Percentiles rank a stretch among this genome's conserved stretches.
These are phyloP conservation scores for Diaporthe amygdali DNA, from an alignment of 2,329 filamentous ascomycete genomes.

Conservation along the genomic window DNA sequence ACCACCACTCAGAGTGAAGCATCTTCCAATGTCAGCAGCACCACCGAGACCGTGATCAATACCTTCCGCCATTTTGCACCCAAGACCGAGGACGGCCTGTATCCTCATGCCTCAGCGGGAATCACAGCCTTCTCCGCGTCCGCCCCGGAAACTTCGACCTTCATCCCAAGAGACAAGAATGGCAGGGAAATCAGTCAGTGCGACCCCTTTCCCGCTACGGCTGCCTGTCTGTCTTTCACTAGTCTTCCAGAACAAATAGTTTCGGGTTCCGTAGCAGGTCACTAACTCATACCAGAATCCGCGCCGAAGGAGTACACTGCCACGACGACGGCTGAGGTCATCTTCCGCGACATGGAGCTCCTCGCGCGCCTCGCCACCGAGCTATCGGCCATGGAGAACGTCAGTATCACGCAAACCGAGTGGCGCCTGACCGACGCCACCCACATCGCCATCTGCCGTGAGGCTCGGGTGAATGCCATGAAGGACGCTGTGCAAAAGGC, in stretches of 20 bases:
- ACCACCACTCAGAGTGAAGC: slow-evolving; percentile 9
- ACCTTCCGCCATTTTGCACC: slow-evolving; percentile 24
- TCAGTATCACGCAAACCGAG: slow-evolving; percentile 26
- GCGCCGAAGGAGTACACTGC: slow-evolving; percentile 21
- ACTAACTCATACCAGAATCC: too few species aligned
- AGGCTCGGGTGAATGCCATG: slow-evolving; percentile 29
- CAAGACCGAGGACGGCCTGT: slow-evolving; percentile 25
- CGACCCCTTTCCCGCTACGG: too few species aligned
- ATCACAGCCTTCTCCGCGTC: slow-evolving; percentile 29
- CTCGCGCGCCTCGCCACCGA: slow-evolving; percentile 24
- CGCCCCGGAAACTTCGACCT: slow-evolving; percentile 21
- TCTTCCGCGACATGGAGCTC: slow-evolving; percentile 28
- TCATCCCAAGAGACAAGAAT: not conserved
- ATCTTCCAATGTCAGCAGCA: slow-evolving; percentile 20
- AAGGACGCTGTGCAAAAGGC: slow-evolving; percentile 29
- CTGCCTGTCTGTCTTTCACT: too few species aligned
- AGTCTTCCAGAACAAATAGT: too few species aligned
- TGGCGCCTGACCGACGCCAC: slow-evolving; percentile 28
- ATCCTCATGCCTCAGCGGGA: slow-evolving; percentile 26
- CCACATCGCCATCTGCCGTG: slow-evolving; percentile 23
- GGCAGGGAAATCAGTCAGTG: not conserved
- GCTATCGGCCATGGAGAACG: slow-evolving; percentile 27
- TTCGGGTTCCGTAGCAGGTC: too few species aligned
- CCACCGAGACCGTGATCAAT: slow-evolving; percentile 19
- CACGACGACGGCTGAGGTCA: slow-evolving; percentile 22